Percentiles rank a stretch among this genome's conserved stretches.
These are phyloP conservation scores for Malus hybrid DNA, from an alignment of 331 rosid species.

Conservation along the genomic window DNA sequence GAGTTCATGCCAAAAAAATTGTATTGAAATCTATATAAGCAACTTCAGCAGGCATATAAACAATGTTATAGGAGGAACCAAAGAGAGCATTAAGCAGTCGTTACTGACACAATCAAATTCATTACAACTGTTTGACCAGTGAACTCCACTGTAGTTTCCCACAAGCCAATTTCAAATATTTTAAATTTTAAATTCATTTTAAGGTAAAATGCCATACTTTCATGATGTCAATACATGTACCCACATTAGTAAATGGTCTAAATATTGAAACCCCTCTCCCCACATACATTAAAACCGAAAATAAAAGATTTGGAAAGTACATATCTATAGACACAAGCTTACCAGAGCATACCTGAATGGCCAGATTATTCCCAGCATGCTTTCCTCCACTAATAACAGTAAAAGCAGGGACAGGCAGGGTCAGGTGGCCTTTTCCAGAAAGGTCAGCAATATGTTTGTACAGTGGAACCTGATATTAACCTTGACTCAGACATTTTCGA, in stretches of 20 bases:
- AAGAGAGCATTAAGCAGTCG: neutral
- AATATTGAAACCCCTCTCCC: neutral
- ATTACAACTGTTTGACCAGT: neutral
- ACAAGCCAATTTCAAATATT: neutral
- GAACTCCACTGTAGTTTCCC: neutral
- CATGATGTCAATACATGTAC: neutral
- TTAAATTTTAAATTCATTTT: neutral
- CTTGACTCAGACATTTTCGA: slow-evolving; percentile 13
- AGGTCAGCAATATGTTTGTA: slow-evolving; percentile 92
- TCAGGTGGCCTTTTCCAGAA: slow-evolving; percentile 53
- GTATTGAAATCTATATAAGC: neutral
- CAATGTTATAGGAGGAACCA: neutral
- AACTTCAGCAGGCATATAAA: neutral
- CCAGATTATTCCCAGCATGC: slow-evolving; percentile 84
- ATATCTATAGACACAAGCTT: slow-evolving; percentile 1
- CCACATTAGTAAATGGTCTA: neutral
- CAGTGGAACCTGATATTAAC: slow-evolving; percentile 65
- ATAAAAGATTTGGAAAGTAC: neutral
- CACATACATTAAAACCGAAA: neutral
- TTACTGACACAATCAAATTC: neutral
- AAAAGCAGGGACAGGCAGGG: slow-evolving; percentile 93
- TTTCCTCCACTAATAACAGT: slow-evolving; percentile 92
- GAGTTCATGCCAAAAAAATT: neutral
- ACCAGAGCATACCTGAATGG: slow-evolving; percentile 67
- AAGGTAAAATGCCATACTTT: neutral